Conservation (phyloP, 805 yeast species). For the Kodamaea kakaduensis region DNA sequence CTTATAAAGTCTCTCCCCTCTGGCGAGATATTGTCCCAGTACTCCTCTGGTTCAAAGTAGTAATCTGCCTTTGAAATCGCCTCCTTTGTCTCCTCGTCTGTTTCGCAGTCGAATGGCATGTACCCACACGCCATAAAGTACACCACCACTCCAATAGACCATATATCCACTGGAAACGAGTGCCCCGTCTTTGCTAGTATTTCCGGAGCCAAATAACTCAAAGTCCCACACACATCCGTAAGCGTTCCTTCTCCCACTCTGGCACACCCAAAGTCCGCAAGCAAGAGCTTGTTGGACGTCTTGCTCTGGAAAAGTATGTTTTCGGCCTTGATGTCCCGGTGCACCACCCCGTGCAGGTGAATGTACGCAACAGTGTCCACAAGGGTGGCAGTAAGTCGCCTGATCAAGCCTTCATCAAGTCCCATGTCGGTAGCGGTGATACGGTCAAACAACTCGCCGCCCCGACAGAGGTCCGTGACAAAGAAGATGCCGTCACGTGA, state of each 20-base stretch:
- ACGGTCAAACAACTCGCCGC: conserved; percentile 66
- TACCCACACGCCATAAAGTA: conserved; percentile 71
- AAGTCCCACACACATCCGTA: conserved; percentile 60
- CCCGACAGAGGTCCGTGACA: conserved; percentile 63
- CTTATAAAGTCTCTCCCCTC: conserved; percentile 58
- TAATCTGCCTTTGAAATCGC: conserved; percentile 60
- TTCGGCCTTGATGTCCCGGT: conserved; percentile 72
- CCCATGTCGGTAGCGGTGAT: conserved; percentile 43
- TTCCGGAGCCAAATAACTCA: conserved; percentile 76
- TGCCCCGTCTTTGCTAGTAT: conserved; percentile 50
- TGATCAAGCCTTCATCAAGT: conserved; percentile 46
- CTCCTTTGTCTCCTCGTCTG: conserved; percentile 60
- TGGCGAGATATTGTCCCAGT: conserved; percentile 48
- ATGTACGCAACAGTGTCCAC: conserved; percentile 54
- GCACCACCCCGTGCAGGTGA: conserved; percentile 58
- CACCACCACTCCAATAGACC: conserved; percentile 74
- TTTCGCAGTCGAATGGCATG: conserved; percentile 74
- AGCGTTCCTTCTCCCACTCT: conserved; percentile 36
- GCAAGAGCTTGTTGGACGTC: conserved; percentile 31
- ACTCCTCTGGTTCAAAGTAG: conserved; percentile 56
- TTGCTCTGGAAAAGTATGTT: conserved; percentile 50
- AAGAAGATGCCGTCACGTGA: conserved; percentile 52
- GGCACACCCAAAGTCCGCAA: conserved; percentile 68
- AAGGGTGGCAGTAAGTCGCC: conserved; percentile 46
- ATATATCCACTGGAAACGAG: conserved; percentile 58